Evolutionary conservation across 192 early-diverging fungal genomes (phyloP), one percentile per base, ranked within the genome.

Genomic region (Entomortierella beljakovae): DNA sequence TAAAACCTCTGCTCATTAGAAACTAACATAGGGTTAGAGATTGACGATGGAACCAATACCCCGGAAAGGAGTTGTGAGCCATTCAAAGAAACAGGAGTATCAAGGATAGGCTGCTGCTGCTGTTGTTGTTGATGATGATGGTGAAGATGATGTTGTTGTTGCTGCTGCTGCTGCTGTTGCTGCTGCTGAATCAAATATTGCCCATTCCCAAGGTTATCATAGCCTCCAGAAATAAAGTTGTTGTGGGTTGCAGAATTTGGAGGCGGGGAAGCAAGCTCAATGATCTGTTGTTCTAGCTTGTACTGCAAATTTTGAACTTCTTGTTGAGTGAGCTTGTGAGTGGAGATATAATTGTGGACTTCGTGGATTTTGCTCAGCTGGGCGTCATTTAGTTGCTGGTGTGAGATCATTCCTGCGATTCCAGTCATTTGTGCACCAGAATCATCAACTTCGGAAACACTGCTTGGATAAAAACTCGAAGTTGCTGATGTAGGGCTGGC

Each of bases 341-440:
- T 57, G n/a, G 20, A 32, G n/a, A 64, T 31, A 26, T 69, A 28
- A 11, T 16, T 18, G 0, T 37, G 32, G 66, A 57, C 62, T 33
- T 77, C 74, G 16, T 20, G 15, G 1, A 77, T 22, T 29, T 57
- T 69, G 16, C 10, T 35, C 31, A 38, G 35, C 28, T 77, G 74
- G 1, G 74, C 66, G 6, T 68, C 74, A 46, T 77, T 77, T 54
- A 51, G 23, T 6, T 51, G 40, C 28, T 64, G 70, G 23, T 57
- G 33, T 35, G 33, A 33, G 38, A 40, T 46, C 8, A 42, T 46
- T 2, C 31, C 46, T 2, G 32, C 62, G 11, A 64, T 22, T n/a
- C n/a, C 50, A 0, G 43, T 20, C 11, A 15, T 15, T 28, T 31
- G 31, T 7, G 2, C 28, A 46, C 20, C 43, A 46, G 6, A 20